Base-by-base conservation (phyloP, 1,139 yeast species). In the Debaryomycetaceae sp. region DNA sequence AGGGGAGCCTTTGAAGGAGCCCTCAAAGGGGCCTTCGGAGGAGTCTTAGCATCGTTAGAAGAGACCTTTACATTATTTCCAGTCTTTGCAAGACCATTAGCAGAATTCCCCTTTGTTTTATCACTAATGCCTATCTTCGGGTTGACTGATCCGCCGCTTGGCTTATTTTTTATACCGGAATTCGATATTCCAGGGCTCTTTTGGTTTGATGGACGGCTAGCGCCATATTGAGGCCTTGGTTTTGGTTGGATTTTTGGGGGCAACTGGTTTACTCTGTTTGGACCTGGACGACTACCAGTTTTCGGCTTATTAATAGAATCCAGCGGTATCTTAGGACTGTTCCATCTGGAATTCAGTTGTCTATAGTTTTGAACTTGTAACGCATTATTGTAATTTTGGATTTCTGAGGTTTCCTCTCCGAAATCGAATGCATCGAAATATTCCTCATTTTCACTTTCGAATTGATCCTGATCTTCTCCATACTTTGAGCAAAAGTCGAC, bases 401-500 rank as follows among this genome's bases (percentile, higher is more conserved):
- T 28, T 17, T 41, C 40, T 11, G 31, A 17, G 13, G 37, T 13
- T 17, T 22, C 16, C n/a, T 37, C 40, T 3, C 19, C 34, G 8
- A 7, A 14, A 7, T 31, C 34, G 8, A 31, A 31, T 31, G 19
- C 19, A 17, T 31, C 34, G 14, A 29, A 26, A 15, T 17, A 13
- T 6, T 19, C 31, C 13, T 36, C 30, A 3, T 19, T 13, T 17
- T 22, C 31, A 16, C 22, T 13, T 13, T 30, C 17, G n/a, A 15
- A 31, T 3, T 15, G 18, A 24, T 41, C 41, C 26, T 41, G 41
- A 17, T 42, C 45, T 32, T 41, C 32, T 15, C 63, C 66, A 35
- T 58, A 61, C 1, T 24, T 45, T 3, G 40, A 35, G 46, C 72
- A 66, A 43, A 59, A 64, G 11, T 53, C 40, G 5, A 39, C 36